Percentiles rank a stretch among this genome's conserved stretches.
Conservation (phyloP, 352 stramenopile species). For the Peronospora destructor region DNA sequence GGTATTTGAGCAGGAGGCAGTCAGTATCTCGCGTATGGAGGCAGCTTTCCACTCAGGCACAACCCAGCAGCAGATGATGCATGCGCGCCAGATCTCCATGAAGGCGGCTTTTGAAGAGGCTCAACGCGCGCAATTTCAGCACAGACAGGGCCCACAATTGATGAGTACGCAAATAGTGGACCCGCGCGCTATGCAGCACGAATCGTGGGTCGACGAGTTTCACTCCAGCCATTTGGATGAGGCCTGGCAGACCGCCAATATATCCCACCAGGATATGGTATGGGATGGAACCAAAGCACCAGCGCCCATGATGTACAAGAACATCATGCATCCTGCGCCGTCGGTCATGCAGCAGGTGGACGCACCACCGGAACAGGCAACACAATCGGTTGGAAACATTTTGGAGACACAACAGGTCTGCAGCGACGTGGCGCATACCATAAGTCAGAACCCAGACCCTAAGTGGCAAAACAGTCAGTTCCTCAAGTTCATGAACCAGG, state of each 20-base stretch:
- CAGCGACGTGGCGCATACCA: slow-evolving; percentile 62
- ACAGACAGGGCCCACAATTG: slow-evolving; percentile 29
- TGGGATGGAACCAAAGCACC: slow-evolving; percentile 55
- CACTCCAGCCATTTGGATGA: slow-evolving; percentile 48
- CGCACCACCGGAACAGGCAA: slow-evolving; percentile 19
- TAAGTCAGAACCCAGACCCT: slow-evolving; percentile 70
- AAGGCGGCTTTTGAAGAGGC: slow-evolving; percentile 49
- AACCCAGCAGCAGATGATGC: slow-evolving; percentile 33
- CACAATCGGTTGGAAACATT: slow-evolving; percentile 25
- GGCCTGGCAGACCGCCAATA: slow-evolving; percentile 51
- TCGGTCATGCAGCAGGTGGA: slow-evolving; percentile 19
- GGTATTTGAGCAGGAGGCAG: slow-evolving; percentile 56
- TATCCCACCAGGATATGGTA: slow-evolving; percentile 55
- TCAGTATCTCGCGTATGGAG: slow-evolving; percentile 58
- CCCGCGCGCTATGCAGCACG: slow-evolving; percentile 28
- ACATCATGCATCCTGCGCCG: slow-evolving; percentile 20
- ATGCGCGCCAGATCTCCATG: slow-evolving; percentile 54
- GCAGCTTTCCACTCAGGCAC: slow-evolving; percentile 49
- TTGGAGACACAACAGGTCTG: slow-evolving; percentile 48
- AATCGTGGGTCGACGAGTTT: slow-evolving; percentile 70
- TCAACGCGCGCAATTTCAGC: slow-evolving; percentile 46
- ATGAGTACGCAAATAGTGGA: slow-evolving; percentile 28
- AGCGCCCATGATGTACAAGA: slow-evolving; percentile 34
- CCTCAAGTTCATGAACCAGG: slow-evolving; percentile 81
- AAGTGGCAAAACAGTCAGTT: slow-evolving; percentile 86